Conservation (phyloP, 495 filamentous ascomycete species). For the Cercophora samala region DNA sequence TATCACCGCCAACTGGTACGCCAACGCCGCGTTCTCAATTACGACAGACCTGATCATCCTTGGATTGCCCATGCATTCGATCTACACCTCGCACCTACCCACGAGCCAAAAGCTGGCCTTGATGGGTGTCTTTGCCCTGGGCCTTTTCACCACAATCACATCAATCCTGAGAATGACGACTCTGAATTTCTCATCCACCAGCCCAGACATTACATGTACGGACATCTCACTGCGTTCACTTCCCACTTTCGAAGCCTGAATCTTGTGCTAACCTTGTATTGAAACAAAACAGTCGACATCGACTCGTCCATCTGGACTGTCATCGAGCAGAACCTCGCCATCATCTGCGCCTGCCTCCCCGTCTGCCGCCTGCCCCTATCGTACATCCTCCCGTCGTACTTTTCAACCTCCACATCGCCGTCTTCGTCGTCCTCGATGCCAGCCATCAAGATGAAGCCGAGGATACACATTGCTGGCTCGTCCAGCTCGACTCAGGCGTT, state of each 20-base stretch:
- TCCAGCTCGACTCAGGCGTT: not conserved
- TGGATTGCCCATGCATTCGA: conserved; percentile 35
- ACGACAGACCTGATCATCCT: conserved; percentile 33
- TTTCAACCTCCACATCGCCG: not conserved
- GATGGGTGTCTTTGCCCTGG: conserved; percentile 38
- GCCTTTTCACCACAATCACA: conserved; percentile 29
- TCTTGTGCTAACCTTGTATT: not conserved
- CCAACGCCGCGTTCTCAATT: conserved; percentile 30
- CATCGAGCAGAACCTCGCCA: conserved; percentile 44
- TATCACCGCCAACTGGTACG: conserved; percentile 28
- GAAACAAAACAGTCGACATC: conserved; percentile 25
- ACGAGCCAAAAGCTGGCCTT: conserved; percentile 36
- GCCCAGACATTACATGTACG: conserved; percentile 25
- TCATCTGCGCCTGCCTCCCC: conserved; percentile 49
- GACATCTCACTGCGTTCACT: not conserved
- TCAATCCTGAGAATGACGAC: conserved; percentile 27
- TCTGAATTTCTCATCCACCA: conserved; percentile 20
- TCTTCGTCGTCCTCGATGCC: not conserved
- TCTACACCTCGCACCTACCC: conserved; percentile 34
- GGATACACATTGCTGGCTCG: not conserved
- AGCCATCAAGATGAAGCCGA: not conserved
- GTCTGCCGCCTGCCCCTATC: conserved; percentile 12
- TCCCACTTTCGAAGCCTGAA: not conserved
- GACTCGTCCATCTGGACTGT: conserved; percentile 46
- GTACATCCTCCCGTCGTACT: conserved; percentile 4